These are phyloP conservation scores for Mycena maculata DNA, from an alignment of 768 basidiomycete species.

Conservation along the genomic window DNA sequence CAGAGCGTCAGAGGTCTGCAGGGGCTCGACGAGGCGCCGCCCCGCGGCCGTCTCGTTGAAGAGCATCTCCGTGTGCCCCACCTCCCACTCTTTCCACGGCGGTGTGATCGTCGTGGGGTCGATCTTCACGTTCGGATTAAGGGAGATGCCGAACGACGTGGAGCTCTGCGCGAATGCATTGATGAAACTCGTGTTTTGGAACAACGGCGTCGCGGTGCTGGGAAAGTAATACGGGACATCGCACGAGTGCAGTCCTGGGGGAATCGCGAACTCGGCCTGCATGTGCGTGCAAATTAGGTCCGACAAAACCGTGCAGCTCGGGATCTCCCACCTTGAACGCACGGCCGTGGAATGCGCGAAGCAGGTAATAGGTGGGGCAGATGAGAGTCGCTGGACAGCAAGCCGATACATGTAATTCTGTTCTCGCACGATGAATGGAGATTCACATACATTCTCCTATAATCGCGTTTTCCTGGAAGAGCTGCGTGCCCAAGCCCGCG, in stretches of 20 bases:
- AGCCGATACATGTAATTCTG: too few relatives aligned
- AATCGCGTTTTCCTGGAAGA: conserved; percentile 13
- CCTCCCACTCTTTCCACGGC: conserved; percentile 46
- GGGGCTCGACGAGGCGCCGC: conserved; percentile 44
- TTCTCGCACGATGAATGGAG: too few relatives aligned
- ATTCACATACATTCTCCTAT: conserved; percentile 32
- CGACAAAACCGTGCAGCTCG: neutral
- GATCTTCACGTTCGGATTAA: conserved; percentile 37
- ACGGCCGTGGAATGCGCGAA: conserved; percentile 38
- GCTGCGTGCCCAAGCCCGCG: conserved; percentile 7
- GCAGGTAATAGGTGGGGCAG: conserved; percentile 43
- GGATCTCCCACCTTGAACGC: conserved; percentile 36
- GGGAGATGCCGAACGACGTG: conserved; percentile 20
- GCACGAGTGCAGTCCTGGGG: conserved; percentile 35
- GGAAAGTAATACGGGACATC: conserved; percentile 23
- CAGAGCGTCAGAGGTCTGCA: conserved; percentile 45
- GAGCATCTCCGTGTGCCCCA: conserved; percentile 53
- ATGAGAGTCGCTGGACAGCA: conserved; percentile 41
- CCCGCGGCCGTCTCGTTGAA: conserved; percentile 53
- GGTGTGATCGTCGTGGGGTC: conserved; percentile 45
- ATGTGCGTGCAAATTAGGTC: neutral
- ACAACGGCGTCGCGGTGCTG: conserved; percentile 21
- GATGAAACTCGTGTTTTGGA: conserved; percentile 37
- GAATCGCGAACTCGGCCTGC: conserved; percentile 37
- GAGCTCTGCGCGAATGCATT: conserved; percentile 42